phyloP scores from a whole-genome alignment of 78 protist genomes.

The Dictyostelium citrinum region DNA sequence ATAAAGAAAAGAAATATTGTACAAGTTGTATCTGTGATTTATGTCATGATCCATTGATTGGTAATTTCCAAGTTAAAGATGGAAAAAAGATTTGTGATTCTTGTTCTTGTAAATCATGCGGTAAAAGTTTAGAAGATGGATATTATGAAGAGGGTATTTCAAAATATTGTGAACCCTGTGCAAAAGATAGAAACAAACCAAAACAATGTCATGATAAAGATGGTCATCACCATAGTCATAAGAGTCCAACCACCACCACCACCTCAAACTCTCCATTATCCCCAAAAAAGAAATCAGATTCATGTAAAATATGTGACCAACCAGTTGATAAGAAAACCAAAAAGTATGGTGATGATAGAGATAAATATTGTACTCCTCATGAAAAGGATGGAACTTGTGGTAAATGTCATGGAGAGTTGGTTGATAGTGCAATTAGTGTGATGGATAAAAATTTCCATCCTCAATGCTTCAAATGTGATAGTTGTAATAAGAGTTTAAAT shows the following conservation, averaged over 20 bases:
- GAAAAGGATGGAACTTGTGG: conserved; percentile 60
- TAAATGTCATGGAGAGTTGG: conserved; percentile 34
- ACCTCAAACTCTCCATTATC: not conserved
- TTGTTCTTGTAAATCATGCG: conserved; percentile 27
- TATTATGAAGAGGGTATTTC: conserved; percentile 47
- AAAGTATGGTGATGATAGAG: conserved; percentile 29
- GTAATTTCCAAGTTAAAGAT: not conserved
- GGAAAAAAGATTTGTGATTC: conserved; percentile 60
- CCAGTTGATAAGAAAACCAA: conserved; percentile 26
- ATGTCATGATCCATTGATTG: conserved; percentile 40
- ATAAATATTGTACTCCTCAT: conserved; percentile 50
- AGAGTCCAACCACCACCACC: not conserved
- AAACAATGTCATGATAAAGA: not conserved
- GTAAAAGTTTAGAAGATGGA: conserved; percentile 37
- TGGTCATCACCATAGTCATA: not conserved
- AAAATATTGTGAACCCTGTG: conserved; percentile 56
- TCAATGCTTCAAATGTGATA: conserved; percentile 39
- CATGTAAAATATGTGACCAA: conserved; percentile 27
- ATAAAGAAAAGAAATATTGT: conserved; percentile 26
- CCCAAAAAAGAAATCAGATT: not conserved
- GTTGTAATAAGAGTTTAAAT: conserved; percentile 9
- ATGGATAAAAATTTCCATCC: conserved; percentile 44
- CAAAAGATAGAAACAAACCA: not conserved
- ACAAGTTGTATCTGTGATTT: conserved; percentile 62
- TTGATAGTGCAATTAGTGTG: conserved; percentile 6